Base-by-base conservation (phyloP, 1,139 yeast genomes). In the Diutina ranongensis region DNA sequence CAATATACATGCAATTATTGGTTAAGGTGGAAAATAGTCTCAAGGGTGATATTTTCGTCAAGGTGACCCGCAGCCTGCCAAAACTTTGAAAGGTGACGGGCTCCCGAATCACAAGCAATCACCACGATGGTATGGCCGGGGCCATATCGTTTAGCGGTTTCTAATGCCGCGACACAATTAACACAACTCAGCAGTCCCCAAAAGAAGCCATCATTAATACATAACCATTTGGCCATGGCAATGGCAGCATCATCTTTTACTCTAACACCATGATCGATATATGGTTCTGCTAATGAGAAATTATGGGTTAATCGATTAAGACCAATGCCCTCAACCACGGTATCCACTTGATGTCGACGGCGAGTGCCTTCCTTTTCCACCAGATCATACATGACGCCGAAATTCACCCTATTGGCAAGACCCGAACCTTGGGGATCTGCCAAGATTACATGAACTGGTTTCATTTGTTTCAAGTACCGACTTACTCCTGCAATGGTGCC, bases 361-460 rank as follows among this genome's bases (percentile, higher is more conserved):
- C 97, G 71, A 0, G 94, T 86, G 1, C 98, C 98, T 63, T 92
- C 98, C 53, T 74, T 80, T 61, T 92, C 98, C 16, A 80, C 89
- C 2, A 70, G 53, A 55, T 89, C 95, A 60, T 86, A 92, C 97
- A 92, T 87, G 5, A 92, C 97, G 1, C 97, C 97, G 56, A 67
- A 80, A 55, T 86, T 86, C 48, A 92, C 76, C 50, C 95, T 68
- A 63, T 92, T 88, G 56, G 73, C 83, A 52, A 92, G 73, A 0
- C 98, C 98, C 12, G 94, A 80, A 0, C 98, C 98, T 57, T 87
- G 97, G 1, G 97, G 98, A 60, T 92, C 98, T 0, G 97, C 95
- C 35, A 92, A 66, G 1, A 85, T 69, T 1, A 79, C 72, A 5
- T 60, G 54, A 1, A 73, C 54, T 0, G 53, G 44, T 1, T 68